These are phyloP conservation scores for Coffea eugenioides DNA, from an alignment of 257 asterid genomes.

Conservation along the genomic window DNA sequence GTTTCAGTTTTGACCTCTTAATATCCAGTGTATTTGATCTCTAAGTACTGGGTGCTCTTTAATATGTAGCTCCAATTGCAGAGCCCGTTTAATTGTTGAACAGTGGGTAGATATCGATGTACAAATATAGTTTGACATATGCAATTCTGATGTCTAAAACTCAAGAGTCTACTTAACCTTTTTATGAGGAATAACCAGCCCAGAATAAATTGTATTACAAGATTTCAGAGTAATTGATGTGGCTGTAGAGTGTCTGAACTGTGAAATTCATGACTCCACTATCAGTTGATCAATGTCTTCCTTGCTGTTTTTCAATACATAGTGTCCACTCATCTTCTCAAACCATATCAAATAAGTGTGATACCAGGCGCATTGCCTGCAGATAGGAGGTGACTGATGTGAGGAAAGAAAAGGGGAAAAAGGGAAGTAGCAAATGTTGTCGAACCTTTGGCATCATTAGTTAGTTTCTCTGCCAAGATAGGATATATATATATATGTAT, in stretches of 20 bases:
- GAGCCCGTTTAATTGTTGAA: neutral
- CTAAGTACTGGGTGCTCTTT: neutral
- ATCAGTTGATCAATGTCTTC: too few relatives aligned
- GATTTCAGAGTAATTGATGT: neutral
- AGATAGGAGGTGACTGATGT: neutral
- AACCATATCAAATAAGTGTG: neutral
- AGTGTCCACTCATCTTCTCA: too few relatives aligned
- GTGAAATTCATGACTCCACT: too few relatives aligned
- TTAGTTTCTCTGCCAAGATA: neutral
- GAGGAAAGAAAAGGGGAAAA: neutral
- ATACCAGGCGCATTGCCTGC: too few relatives aligned
- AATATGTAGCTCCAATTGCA: neutral
- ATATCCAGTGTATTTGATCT: neutral
- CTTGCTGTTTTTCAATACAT: too few relatives aligned
- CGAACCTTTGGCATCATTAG: neutral
- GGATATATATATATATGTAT: too few relatives aligned
- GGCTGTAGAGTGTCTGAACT: neutral
- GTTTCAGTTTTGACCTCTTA: neutral
- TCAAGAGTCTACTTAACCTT: neutral
- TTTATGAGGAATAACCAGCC: neutral
- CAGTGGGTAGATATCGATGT: neutral
- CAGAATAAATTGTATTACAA: neutral
- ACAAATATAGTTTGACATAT: neutral
- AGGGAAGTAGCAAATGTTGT: neutral
- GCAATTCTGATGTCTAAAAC: neutral